Evolutionary conservation across 1,284 basidiomycete genomes (phyloP).

Genomic region (Ustilago esculenta): DNA sequence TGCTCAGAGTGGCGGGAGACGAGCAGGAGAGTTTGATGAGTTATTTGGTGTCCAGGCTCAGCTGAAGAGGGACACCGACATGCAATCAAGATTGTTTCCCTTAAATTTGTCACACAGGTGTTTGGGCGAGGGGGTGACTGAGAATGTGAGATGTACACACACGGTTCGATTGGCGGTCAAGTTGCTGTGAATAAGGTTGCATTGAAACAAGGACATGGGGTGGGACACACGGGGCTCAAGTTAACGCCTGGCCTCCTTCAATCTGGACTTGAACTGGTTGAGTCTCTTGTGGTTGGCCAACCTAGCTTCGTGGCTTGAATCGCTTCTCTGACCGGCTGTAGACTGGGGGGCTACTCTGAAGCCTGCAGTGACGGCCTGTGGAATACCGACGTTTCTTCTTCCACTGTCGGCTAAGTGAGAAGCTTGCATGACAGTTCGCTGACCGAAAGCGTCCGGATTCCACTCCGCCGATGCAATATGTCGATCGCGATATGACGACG

Average conservation of each 20-base stretch:
- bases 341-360: conserved; percentile 56
- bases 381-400: conserved; percentile 54
- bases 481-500: conserved; percentile 62
- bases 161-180: too few relatives aligned
- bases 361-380: conserved; percentile 54
- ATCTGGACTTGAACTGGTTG: conserved; percentile 57
- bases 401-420: conserved; percentile 18
- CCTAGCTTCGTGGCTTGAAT: conserved; percentile 50
- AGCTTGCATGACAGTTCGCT: conserved; percentile 8
- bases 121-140: too few relatives aligned
- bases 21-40: conserved; percentile 64
- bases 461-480: conserved; percentile 57
- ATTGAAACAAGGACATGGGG: not conserved
- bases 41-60: conserved; percentile 63
- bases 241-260: conserved; percentile 56
- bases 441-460: conserved; percentile 45
- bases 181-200: too few relatives aligned
- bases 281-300: conserved; percentile 56
- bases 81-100: too few relatives aligned
- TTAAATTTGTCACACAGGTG: too few relatives aligned
- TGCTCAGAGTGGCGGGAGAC: conserved; percentile 60
- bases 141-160: too few relatives aligned
- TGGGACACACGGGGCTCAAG: not conserved
- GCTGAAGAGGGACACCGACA: too few relatives aligned
- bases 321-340: conserved; percentile 42